Percentiles rank a stretch among this genome's conserved stretches.
These are phyloP conservation scores for Psidium friedrichsthalianum DNA, from an alignment of 345 rosid genomes.

Conservation along the genomic window DNA sequence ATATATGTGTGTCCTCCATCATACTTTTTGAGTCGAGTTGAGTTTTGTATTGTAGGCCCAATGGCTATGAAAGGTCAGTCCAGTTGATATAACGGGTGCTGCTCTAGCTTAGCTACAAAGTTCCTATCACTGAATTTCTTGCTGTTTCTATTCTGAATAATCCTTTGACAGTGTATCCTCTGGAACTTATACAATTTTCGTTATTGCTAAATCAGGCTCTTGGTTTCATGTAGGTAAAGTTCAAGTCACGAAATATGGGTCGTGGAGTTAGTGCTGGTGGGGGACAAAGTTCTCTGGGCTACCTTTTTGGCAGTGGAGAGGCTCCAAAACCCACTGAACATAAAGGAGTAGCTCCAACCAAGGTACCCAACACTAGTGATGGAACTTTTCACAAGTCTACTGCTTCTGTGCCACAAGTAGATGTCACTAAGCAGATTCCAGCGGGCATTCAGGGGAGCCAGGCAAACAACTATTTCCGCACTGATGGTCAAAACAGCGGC, in stretches of 20 bases:
- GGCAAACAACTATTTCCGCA: conserved; percentile 54
- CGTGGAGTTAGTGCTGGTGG: conserved; percentile 82
- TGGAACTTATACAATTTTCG: neutral
- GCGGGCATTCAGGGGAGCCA: conserved; percentile 57
- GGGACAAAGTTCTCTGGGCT: conserved; percentile 82
- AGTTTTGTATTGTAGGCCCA: neutral
- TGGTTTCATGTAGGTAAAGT: neutral
- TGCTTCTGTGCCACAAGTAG: conserved; percentile 20
- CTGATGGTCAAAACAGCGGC: conserved; percentile 68
- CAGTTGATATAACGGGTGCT: neutral
- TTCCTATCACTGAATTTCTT: neutral
- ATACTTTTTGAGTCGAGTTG: neutral
- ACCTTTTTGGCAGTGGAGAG: conserved; percentile 68
- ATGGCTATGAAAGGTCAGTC: neutral
- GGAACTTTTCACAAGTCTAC: conserved; percentile 16
- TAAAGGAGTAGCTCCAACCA: conserved; percentile 19
- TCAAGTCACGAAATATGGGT: conserved; percentile 39
- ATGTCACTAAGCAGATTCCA: conserved; percentile 33
- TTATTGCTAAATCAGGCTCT: neutral
- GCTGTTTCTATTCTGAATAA: neutral
- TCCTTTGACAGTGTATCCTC: neutral
- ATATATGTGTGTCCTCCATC: neutral
- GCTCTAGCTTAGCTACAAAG: neutral
- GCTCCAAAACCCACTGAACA: conserved; percentile 28
- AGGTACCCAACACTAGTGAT: conserved; percentile 13